Evolutionary conservation across 148 eudicot genomes (phyloP), one percentile per base, ranked within the genome.

Genomic region (Rheum nobile): DNA sequence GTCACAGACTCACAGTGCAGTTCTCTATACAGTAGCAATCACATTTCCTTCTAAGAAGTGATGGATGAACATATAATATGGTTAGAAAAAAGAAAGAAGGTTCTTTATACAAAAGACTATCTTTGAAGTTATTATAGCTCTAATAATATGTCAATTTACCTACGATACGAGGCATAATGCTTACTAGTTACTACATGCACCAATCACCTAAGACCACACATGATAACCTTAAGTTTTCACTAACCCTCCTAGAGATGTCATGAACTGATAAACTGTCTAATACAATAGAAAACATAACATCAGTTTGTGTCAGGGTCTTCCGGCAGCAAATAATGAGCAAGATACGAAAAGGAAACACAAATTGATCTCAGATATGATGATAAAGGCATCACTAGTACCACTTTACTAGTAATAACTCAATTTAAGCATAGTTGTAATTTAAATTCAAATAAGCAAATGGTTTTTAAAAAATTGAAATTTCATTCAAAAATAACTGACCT

Each of bases 401-500:
- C 5, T 65, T 0, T 24, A 28, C 17, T 28, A 57, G 65, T 24
- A 57, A n/a, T 22, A 54, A 7, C 32, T 57, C 16, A 59, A 28
- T 8, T 59, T 11, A 8, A 29, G 34, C 67, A 59, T 59, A 59
- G 5, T 24, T 28, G 12, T n/a, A 24, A 61, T 7, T 10, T 3
- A 29, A 12, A 61, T 61, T 61, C 67, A 61, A 59, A 4, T 29
- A 10, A 28, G 35, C 19, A 29, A 61, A 65, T 10, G 70, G 10
- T 17, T 16, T 24, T 57, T 26, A 0, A 57, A 11, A 65, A 6
- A 13, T 16, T 16, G 70, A 22, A 65, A 65, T 0, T 14, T 32
- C 6, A 32, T 65, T 16, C 70, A 32, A 17, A 31, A 13, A 65
- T 48, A 52, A 38, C 84, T 54, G 31, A 93, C 98, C 98, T 77